Evolutionary conservation across 129 eudicot species (phyloP), one percentile per base, ranked within the genome.

Genomic region (Sambucus nigra): DNA sequence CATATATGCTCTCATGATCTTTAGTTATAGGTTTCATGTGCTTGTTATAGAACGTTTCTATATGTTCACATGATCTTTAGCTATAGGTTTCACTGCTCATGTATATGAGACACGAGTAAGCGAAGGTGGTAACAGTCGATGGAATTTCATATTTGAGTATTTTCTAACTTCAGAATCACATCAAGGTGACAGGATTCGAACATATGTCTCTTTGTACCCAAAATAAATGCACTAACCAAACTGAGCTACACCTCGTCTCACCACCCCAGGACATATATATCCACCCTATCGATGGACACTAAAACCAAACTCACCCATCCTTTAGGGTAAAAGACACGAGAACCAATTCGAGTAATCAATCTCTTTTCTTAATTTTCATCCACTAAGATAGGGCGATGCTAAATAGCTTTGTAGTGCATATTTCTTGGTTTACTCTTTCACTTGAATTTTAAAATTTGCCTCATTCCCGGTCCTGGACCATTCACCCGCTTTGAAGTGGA

Each of bases 221-320:
- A 40, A 40, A 40, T 13, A 40, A 14, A 5, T 40, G 47, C 47
- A 5, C 47, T 40, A 60, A 63, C 69, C 61, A 45, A 32, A 42
- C 65, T 45, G 40, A 25, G 25, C 53, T 46, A 44, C 53, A 60
- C 65, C 53, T 60, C 65, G 41, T 60, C 54, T 60, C 65, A 44
- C 65, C 55, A 60, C 64, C 64, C 64, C 51, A 5, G 23, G 42
- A 52, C 52, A 59, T 59, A 59, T 59, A 59, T 51, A 59, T 59
- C 64, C 52, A 59, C 52, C 51, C 22, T 35, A 59, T 59, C 52
- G 52, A 59, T 31, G 38, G 9, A 31, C 5, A 47, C 55, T 52
- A 0, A 14, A 52, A 52, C 13, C 25, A 12, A 54, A 54, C 59
- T 54, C 44, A 25, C 59, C 59, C 59, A 54, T 54, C 44, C 59